Percentiles rank a stretch among this genome's conserved stretches.
Evolutionary conservation across 176 grass and related monocot species (phyloP).

Genomic region (Guadua angustifolia): DNA sequence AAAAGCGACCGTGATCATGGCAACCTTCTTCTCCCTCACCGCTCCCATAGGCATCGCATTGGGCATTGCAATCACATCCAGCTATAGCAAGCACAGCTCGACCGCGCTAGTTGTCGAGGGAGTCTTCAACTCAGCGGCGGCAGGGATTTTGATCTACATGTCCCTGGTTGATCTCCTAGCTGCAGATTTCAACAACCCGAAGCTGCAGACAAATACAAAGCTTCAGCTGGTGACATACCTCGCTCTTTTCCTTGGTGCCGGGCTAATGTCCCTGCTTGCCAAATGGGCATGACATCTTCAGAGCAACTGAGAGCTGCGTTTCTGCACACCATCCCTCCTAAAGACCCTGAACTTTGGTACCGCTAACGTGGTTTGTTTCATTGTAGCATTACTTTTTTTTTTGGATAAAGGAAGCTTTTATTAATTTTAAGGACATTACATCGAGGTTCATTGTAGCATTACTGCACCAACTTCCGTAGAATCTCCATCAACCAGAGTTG

Average conservation of each 20-base stretch:
- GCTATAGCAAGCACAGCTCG: constrained; percentile 67
- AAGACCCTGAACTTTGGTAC: neutral
- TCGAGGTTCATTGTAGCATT: constrained; percentile 8
- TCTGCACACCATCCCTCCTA: neutral
- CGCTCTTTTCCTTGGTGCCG: constrained; percentile 67
- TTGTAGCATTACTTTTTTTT: constrained; percentile 2
- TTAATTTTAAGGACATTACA: too few relatives aligned
- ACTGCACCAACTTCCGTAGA: constrained; percentile 24
- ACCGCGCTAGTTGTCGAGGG: constrained; percentile 72
- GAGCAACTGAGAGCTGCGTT: constrained; percentile 37
- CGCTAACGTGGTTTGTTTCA: neutral
- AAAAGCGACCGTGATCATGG: constrained; percentile 82
- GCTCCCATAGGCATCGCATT: constrained; percentile 72
- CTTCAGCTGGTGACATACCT: constrained; percentile 68
- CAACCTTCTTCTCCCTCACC: constrained; percentile 85
- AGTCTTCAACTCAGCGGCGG: constrained; percentile 71
- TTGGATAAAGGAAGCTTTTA: too few relatives aligned
- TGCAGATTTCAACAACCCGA: constrained; percentile 78
- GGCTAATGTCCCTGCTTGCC: constrained; percentile 80
- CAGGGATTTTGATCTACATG: constrained; percentile 92
- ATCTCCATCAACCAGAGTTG: constrained; percentile 26
- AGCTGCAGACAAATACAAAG: constrained; percentile 73
- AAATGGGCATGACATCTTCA: constrained; percentile 63
- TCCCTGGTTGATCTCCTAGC: constrained; percentile 89
- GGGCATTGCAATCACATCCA: constrained; percentile 67